phyloP scores from a whole-genome alignment of 2,329 filamentous ascomycete genomes.

The Emergomyces africanus region DNA sequence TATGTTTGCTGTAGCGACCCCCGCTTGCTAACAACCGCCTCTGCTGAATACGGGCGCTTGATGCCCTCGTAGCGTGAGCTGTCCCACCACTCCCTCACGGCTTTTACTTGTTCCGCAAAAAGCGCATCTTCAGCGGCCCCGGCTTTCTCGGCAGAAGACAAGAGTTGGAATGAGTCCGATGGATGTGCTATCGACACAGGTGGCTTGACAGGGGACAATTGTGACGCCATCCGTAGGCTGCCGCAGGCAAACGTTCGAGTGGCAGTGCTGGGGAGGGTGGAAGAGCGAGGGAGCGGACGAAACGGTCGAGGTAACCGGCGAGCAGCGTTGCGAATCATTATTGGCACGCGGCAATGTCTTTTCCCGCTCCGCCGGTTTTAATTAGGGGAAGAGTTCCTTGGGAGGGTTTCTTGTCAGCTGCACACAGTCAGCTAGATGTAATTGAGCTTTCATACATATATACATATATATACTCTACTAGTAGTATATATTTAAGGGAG shows the following conservation, averaged over 20 bases:
- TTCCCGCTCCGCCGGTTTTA: background rate
- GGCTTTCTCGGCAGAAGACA: slow-evolving; percentile 63
- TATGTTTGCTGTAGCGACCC: slow-evolving; percentile 79
- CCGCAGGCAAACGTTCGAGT: slow-evolving; percentile 25
- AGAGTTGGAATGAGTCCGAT: slow-evolving; percentile 73
- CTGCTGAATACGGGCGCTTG: slow-evolving; percentile 79
- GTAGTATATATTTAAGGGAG: too few relatives aligned
- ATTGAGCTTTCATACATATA: too few relatives aligned
- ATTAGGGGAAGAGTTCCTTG: background rate
- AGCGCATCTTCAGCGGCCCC: slow-evolving; percentile 73
- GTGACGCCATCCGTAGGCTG: slow-evolving; percentile 41
- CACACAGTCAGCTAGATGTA: background rate
- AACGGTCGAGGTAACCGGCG: slow-evolving; percentile 25
- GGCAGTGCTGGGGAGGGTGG: slow-evolving; percentile 15
- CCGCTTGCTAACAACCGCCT: slow-evolving; percentile 85
- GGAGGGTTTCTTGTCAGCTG: too few relatives aligned
- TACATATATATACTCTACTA: too few relatives aligned
- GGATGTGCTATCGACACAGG: slow-evolving; percentile 49
- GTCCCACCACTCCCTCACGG: slow-evolving; percentile 85
- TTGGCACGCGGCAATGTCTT: background rate
- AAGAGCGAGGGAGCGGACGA: slow-evolving; percentile 9
- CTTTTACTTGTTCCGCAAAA: slow-evolving; percentile 69
- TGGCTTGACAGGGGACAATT: slow-evolving; percentile 43
- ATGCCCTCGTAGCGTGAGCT: slow-evolving; percentile 77
- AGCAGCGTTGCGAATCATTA: slow-evolving; percentile 25